These are phyloP conservation scores for Nakazawaea populi DNA, from an alignment of 805 yeast species.

Conservation along the genomic window DNA sequence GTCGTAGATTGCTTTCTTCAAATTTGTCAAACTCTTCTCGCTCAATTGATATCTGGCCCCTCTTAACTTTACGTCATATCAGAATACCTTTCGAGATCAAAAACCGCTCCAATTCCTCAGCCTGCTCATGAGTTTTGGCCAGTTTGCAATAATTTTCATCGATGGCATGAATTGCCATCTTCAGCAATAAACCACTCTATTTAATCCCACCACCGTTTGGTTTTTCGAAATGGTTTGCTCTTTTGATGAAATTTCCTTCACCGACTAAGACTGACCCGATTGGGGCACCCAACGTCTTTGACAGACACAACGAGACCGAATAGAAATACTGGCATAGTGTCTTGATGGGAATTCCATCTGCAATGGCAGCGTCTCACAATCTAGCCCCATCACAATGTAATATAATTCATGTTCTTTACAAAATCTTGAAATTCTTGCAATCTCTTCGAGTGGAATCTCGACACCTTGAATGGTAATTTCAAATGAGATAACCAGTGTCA, in stretches of 20 bases:
- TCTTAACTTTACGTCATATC: slow-evolving; percentile 53
- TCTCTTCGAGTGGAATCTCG: slow-evolving; percentile 73
- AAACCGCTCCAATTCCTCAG: slow-evolving; percentile 43
- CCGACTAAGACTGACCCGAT: slow-evolving; percentile 87
- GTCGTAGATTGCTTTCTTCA: slow-evolving; percentile 53
- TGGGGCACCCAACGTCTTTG: slow-evolving; percentile 91
- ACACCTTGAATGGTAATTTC: slow-evolving; percentile 89
- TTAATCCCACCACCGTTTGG: slow-evolving; percentile 93
- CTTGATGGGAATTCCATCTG: slow-evolving; percentile 55
- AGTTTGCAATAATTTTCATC: slow-evolving; percentile 63
- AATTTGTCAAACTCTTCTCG: slow-evolving; percentile 39
- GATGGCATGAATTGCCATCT: slow-evolving; percentile 76
- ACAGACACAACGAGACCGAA: slow-evolving; percentile 79
- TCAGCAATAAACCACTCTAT: slow-evolving; percentile 75
- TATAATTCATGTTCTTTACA: slow-evolving; percentile 52
- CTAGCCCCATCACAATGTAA: slow-evolving; percentile 93
- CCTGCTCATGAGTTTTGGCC: slow-evolving; percentile 39
- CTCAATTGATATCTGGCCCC: slow-evolving; percentile 43
- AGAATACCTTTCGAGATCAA: slow-evolving; percentile 47
- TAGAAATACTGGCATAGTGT: slow-evolving; percentile 53
- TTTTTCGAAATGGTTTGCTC: slow-evolving; percentile 80
- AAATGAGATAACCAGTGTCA: slow-evolving; percentile 75
- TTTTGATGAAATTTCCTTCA: slow-evolving; percentile 44
- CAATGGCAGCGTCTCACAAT: slow-evolving; percentile 82
- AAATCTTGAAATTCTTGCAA: slow-evolving; percentile 63